Conservation (phyloP, 1,284 basidiomycete genomes). For the Marasmius sp. region DNA sequence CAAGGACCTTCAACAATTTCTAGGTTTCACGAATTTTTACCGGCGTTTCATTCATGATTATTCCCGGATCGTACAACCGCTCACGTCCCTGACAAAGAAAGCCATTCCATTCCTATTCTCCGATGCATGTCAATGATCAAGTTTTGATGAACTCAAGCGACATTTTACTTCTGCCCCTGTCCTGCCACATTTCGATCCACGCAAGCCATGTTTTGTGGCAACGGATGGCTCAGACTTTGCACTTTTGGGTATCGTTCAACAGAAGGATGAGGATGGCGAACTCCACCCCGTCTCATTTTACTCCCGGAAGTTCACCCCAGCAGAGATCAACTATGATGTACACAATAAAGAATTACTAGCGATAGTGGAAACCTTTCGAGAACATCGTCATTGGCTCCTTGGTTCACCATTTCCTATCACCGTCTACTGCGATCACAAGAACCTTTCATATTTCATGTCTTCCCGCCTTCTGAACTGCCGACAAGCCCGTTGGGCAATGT, state of each 20-base stretch:
- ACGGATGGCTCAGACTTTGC: constrained; percentile 19
- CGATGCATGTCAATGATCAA: neutral
- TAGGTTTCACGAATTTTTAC: constrained; percentile 10
- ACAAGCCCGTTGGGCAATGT: constrained; percentile 34
- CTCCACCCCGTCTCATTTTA: constrained; percentile 33
- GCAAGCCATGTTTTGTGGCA: constrained; percentile 32
- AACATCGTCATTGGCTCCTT: neutral
- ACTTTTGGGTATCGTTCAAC: constrained; percentile 8
- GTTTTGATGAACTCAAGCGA: constrained; percentile 6
- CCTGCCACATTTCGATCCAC: constrained; percentile 10
- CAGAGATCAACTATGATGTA: constrained; percentile 28
- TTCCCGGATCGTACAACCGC: constrained; percentile 10
- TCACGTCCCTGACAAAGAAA: constrained; percentile 11
- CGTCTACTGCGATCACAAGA: neutral
- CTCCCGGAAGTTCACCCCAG: constrained; percentile 26
- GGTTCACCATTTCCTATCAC: neutral
- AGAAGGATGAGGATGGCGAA: constrained; percentile 5
- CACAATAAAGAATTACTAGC: neutral
- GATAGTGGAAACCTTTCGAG: neutral
- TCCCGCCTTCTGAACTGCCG: constrained; percentile 26
- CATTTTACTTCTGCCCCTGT: constrained; percentile 4
- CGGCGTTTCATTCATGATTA: constrained; percentile 39
- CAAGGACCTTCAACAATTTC: constrained; percentile 28
- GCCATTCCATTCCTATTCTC: neutral
- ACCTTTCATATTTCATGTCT: constrained; percentile 6